phyloP scores from a whole-genome alignment of 306 rosid species.

The Acacia melanoxylon region DNA sequence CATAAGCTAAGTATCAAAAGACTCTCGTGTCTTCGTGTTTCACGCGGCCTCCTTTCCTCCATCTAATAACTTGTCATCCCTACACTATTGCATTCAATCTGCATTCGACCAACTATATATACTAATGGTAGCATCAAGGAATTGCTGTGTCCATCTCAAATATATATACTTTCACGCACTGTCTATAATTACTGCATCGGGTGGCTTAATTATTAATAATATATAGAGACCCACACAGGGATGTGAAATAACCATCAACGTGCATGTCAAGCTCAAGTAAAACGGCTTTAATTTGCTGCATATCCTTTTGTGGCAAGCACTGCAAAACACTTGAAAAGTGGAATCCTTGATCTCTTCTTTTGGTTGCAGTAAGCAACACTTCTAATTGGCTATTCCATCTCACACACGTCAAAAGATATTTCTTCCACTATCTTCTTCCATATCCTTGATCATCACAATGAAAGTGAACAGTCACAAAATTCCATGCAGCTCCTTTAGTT shows the following conservation, averaged over 20 bases:
- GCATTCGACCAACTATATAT: no score
- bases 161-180: no score
- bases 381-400: background rate
- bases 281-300: background rate
- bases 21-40: background rate
- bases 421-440: background rate
- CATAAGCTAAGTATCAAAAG: background rate
- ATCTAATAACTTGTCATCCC: no score
- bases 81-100: no score
- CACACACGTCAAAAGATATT: background rate
- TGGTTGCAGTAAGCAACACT: no score
- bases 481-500: background rate
- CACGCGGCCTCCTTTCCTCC: background rate
- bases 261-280: background rate
- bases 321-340: background rate
- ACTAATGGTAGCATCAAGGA: no score
- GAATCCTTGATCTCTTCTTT: no score
- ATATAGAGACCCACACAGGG: no score
- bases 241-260: no score
- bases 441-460: background rate
- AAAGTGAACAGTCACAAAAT: constrained; percentile 14
- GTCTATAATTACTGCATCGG: no score
- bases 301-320: background rate
- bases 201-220: no score
- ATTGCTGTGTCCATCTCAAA: no score